A percentile compares a stretch with the other conserved stretches of the same genome.
These are phyloP conservation scores for Clitopilus passeckerianus DNA, from an alignment of 768 basidiomycete species.

Conservation along the genomic window DNA sequence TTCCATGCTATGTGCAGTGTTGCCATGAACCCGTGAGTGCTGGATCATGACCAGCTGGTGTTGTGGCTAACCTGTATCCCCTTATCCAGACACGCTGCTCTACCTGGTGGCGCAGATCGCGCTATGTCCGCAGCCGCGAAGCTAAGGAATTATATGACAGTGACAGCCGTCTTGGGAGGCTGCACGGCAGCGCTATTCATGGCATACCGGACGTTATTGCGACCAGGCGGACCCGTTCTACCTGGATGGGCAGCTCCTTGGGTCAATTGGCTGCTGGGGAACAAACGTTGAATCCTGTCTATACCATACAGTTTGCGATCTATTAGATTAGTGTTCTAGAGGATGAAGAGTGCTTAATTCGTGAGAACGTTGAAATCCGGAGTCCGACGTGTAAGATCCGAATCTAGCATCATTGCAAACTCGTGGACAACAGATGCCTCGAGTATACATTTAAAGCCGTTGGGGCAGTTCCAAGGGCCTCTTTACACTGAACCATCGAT, in stretches of 20 bases:
- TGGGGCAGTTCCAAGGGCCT: slow-evolving; percentile 6
- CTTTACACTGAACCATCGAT: slow-evolving; percentile 19
- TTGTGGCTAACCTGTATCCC: background rate
- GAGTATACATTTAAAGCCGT: slow-evolving; percentile 15
- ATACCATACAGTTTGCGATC: slow-evolving; percentile 9
- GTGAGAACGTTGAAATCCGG: slow-evolving; percentile 19
- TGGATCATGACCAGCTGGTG: slow-evolving; percentile 1
- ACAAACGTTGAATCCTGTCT: slow-evolving; percentile 35
- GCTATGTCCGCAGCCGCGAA: slow-evolving; percentile 65
- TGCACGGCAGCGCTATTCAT: slow-evolving; percentile 68
- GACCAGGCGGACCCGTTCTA: slow-evolving; percentile 51
- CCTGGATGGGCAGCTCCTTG: slow-evolving; percentile 55
- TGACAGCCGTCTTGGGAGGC: slow-evolving; percentile 72
- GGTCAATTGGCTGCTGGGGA: slow-evolving; percentile 63
- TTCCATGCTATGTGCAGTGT: slow-evolving; percentile 83
- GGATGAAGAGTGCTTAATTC: background rate
- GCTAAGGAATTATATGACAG: slow-evolving; percentile 65
- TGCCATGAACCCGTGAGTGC: slow-evolving; percentile 81
- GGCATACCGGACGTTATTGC: slow-evolving; percentile 61
- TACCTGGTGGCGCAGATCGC: slow-evolving; percentile 83
- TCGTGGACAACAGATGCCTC: slow-evolving; percentile 18
- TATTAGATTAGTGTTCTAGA: background rate
- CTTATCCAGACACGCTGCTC: slow-evolving; percentile 46
- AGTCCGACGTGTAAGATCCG: slow-evolving; percentile 39
- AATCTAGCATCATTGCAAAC: slow-evolving; percentile 29